Evolutionary conservation across 208 protist species (phyloP), one percentile per base, ranked within the genome.

Genomic region (Naegleria fowleri): DNA sequence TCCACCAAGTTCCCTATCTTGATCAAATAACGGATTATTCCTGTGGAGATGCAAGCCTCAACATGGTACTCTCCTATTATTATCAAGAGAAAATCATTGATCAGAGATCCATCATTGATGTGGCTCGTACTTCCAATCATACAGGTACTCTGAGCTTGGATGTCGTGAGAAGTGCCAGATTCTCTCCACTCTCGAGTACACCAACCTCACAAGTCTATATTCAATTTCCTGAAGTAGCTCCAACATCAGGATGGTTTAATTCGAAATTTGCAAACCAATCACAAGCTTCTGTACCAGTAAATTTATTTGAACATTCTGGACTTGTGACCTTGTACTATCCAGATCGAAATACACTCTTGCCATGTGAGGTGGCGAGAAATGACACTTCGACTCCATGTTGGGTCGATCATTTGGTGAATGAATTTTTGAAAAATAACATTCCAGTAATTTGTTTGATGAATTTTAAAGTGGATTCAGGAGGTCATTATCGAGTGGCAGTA

Each of bases 391-490:
- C n/a, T 5, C 0, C 11, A 43, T 85, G 79, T 43, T 85, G 38
- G n/a, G 36, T 43, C 22, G 79, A 85, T 85, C 7, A 22, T 85
- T 85, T 85, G 11, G n/a, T 85, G 5, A 79, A 79, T 79, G 36
- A 39, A 85, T 43, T 85, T 85, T 85, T 85, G 36, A 43, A 85
- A 16, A 43, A 39, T 43, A 11, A 43, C 41, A 43, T 85, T 85
- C 79, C 79, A n/a, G 79, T 85, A 29, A 85, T 85, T 40, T 39
- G n/a, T 43, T 85, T 85, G 22, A 85, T 85, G 79, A 43, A 39
- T 13, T 85, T 85, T 25, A 79, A 36, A 79, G 13, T 25, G 38
- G 36, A 43, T 15, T 43, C n/a, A 6, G n/a, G 36, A 43, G 79
- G 79, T 43, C 79, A 85, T 36, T 85, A 43, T 43, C 38, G 79